Base-by-base conservation (phyloP, 306 rosid genomes). In the Pyrus pyrifolia region DNA sequence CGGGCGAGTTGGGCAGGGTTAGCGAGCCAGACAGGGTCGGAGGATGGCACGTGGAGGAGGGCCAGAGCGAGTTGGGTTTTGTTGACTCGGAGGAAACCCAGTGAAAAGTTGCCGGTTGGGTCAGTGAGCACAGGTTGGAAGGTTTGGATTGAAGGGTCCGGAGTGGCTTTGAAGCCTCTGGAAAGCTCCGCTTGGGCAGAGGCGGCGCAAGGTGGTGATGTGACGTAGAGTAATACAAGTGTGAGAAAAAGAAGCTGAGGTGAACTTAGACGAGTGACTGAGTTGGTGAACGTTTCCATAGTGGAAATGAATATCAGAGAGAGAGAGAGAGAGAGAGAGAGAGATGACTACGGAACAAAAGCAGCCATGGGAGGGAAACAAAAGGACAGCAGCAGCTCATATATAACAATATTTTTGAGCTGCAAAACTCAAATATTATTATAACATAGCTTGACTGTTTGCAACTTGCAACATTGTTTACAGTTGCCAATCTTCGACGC, bases 1-100 rank as follows among this genome's bases (percentile, higher is more conserved):
- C 65, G 69, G 1, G 87, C 85, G 0, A 73, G 31, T 15, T 35
- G 81, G 1, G 80, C 68, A 11, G 88, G 88, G 77, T 87, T 85
- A 25, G 95, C 96, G 22, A 79, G 40, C 98, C 98, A 95, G 71
- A 95, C 69, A 1, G 86, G 85, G 52, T 86, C 85, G 0, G 88
- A 80, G 35, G 98, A 95, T 3, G 89, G 76, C 57, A 89, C 78
- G 81, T 95, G 98, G 62, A 95, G 44, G 66, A 95, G 67, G 1
- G 87, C 90, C 5, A 95, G 89, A 25, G 90, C 61, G 6, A 95
- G 91, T 52, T 81, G 83, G 82, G 84, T 73, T 33, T 17, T 70
- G 60, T 84, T 79, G 33, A 78, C 74, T 17, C 96, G 94, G 89
- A 90, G 96, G 83, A 95, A 90, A 12, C 97, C 93, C 4, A 95